These are phyloP conservation scores for Dactylorhiza incarnata DNA, from an alignment of 106 monocot genomes.

Conservation along the genomic window DNA sequence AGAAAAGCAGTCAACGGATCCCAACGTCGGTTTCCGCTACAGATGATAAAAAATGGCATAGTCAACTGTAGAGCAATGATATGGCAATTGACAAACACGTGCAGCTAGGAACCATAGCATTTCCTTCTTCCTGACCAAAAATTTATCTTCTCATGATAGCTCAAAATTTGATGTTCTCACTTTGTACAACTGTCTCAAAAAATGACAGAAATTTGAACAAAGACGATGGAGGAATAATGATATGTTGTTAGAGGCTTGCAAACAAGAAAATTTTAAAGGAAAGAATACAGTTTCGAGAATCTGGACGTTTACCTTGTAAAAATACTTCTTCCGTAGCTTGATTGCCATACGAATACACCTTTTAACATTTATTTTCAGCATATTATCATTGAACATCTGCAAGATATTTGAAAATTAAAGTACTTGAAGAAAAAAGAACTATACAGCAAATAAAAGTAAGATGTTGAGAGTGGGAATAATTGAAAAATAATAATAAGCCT, in stretches of 20 bases:
- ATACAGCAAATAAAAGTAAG: neutral
- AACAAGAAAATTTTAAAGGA: neutral
- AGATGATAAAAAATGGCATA: neutral
- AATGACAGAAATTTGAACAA: neutral
- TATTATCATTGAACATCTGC: slow-evolving; percentile 98
- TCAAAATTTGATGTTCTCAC: slow-evolving; percentile 29
- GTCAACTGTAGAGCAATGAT: neutral
- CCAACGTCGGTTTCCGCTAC: neutral
- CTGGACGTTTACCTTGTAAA: slow-evolving; percentile 53
- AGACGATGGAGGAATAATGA: neutral
- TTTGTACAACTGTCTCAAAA: slow-evolving; percentile 37
- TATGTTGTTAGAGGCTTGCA: neutral
- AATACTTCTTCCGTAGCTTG: slow-evolving; percentile 90
- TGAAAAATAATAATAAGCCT: neutral
- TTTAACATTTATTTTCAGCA: slow-evolving; percentile 88
- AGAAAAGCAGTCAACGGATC: neutral
- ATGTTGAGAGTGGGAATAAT: neutral
- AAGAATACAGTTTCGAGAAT: neutral
- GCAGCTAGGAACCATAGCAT: neutral
- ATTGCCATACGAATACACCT: slow-evolving; percentile 80
- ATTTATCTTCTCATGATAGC: slow-evolving; percentile 9
- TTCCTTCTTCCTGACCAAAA: neutral
- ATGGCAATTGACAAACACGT: neutral
- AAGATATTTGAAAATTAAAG: neutral
- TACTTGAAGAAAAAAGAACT: neutral